A percentile compares a stretch with the other conserved stretches of the same genome.
phyloP scores from a whole-genome alignment of 257 asterid species.

The Solanum etuberosum region DNA sequence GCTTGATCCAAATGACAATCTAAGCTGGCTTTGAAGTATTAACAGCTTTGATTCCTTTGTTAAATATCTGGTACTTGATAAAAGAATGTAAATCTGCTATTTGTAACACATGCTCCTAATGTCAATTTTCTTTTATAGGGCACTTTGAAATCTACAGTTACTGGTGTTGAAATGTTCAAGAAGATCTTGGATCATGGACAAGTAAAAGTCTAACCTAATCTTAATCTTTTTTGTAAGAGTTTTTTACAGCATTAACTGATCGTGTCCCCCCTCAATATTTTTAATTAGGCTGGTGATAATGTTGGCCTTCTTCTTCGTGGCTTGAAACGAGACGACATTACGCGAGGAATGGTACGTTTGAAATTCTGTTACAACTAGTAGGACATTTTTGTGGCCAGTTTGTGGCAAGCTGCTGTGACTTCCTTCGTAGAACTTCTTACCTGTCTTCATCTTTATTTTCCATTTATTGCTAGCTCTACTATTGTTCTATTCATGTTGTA shows the following conservation, averaged over 20 bases:
- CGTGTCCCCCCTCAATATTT: neutral
- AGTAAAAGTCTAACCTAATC: constrained; percentile 23
- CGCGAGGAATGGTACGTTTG: constrained; percentile 75
- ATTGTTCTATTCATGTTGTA: neutral
- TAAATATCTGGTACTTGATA: neutral
- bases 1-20: neutral
- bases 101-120: neutral
- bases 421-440: neutral
- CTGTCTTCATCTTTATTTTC: neutral
- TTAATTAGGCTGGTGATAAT: constrained; percentile 92
- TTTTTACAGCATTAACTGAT: neutral
- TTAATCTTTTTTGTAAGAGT: neutral
- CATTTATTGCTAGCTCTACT: neutral
- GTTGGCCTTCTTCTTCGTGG: constrained; percentile 98
- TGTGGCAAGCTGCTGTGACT: neutral
- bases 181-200: constrained; percentile 87
- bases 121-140: constrained; percentile 33
- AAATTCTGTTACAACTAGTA: neutral
- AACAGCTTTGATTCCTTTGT: neutral
- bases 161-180: constrained; percentile 99
- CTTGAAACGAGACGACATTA: constrained; percentile 79
- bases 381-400: neutral
- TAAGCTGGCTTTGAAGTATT: neutral
- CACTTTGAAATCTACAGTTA: constrained; percentile 68
- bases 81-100: neutral